Base-by-base conservation (phyloP, 169 alveolate genomes). In the Plasmodium sp. region DNA sequence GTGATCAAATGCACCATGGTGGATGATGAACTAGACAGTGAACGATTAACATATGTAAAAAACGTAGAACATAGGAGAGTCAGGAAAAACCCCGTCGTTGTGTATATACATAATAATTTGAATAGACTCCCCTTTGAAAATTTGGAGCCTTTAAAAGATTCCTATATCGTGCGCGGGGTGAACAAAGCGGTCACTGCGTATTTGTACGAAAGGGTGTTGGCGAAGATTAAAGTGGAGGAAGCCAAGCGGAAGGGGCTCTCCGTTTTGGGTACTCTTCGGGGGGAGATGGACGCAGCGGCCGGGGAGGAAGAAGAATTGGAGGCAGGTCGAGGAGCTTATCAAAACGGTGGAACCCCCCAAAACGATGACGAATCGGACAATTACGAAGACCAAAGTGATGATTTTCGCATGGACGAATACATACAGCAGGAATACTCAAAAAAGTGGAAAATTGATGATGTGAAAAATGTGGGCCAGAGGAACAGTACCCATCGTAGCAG, bases 121-220 rank as follows among this genome's bases (percentile, higher is more conserved):
- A 92, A 83, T 81, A 92, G 95, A 81, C 56, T 92, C 4, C 85
- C 92, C 56, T 92, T 92, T 72, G 95, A 92, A 73, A 92, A 92
- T 39, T 34, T 92, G 12, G 92, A 92, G 16, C 92, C 95, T 27
- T 73, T 92, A 74, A 92, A 82, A 74, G 92, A 73, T 73, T 92
- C 95, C 41, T 92, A 83, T 36, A 54, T 92, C 9, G 95, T 92
- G n/a, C 45, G 95, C 10, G 95, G 95, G 12, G 74, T 92, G 14
- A 39, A 83, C 31, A 92, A 79, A 82, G 41, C 41, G 12, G 95
- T 92, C 43, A 92, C 95, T 33, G 27, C 84, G 3, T 92, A 75
- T 83, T 92, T 92, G 45, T 83, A 92, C 48, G 92, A 73, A 27
- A 58, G 95, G 16, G 36, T 92, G 36, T 18, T 92, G 67, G 83